Evolutionary conservation across 345 rosid species (phyloP), one percentile per base, ranked within the genome.

Genomic region (Hibiscus tridactylites): DNA sequence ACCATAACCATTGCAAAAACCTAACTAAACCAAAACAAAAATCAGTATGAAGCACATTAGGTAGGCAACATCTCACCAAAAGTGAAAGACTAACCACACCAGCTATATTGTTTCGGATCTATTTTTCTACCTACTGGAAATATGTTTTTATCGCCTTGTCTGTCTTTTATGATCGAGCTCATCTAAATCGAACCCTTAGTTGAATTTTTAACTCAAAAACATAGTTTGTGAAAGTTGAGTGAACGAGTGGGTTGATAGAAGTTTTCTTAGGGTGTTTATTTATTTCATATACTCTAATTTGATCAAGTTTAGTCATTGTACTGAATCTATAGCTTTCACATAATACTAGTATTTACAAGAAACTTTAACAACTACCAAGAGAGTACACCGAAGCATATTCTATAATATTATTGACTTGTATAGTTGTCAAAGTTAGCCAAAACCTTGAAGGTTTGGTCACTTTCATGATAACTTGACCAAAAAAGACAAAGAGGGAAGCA

Each of bases 21-120:
- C 80, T 60, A 78, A 78, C 72, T 7, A 62, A 63, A 46, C 77
- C 2, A 57, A 57, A 57, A 9, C 74, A 72, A 70, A 68, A 60
- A 33, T 68, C 39, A 62, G n/a, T 71, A 16, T 49, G 59, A 65
- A 44, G 67, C 68, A 75, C 72, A 73, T 65, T 76, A 73, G 75
- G 77, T 63, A 39, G 21, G 79, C 76, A 35, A 46, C 49, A 62
- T 75, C 73, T 65, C 70, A 77, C 71, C 81, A 74, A 9, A 66
- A 50, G 11, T 1, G 39, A 72, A n/a, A 26, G 8, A 54, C 66
- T 71, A 53, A 71, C 70, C 67, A 47, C 33, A 69, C 69, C 24
- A 21, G 29, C 29, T 64, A 57, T 53, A 24, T 57, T 56, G 3
- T 28, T 56, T 56, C 9, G 29, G 21, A 2, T 17, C 17, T 8